Base-by-base conservation (phyloP, 176 grass and related monocot species). In the Lolium multiflorum region DNA sequence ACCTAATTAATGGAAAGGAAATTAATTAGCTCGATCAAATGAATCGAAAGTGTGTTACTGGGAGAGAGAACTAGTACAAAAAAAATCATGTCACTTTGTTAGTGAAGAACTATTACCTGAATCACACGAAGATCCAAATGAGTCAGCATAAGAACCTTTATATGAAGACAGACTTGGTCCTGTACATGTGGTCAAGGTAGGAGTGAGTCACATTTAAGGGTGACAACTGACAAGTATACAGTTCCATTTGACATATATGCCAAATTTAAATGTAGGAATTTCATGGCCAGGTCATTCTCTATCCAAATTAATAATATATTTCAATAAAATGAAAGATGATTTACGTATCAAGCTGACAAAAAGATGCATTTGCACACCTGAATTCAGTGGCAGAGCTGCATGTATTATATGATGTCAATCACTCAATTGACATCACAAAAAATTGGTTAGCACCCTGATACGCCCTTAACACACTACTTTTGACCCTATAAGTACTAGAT, bases 121-220 rank as follows among this genome's bases (percentile, higher is more conserved):
- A 86, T 83, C 74, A 89, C 93, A 76, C 48, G 78, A 83, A 98
- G 83, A 92, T 95, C 93, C 86, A 95, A 85, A 74, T 92, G 86
- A 82, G 78, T 89, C 70, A 92, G 90, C 83, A 84, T 92, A 85
- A 98, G 86, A 88, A 94, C 84, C 82, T 95, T 94, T 65, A 93
- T 83, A 89, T 94, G 82, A 82, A 95, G 81, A 87, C 88, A 98
- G 13, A 85, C 79, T 89, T 98, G 88, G 84, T 95, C 96, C 96
- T 98, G 87, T 71, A 93, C 79, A 90, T 78, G 63, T 83, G 61
- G 70, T 64, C 69, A 51, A 91, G 54, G 28, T 25, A 61, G 35
- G 57, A 73, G 51, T 86, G 25, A 83, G 70, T 83, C 13, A 66
- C 28, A 89, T 72, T 49, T 86, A 61, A 77, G 35, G 67, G 46